A percentile compares a stretch with the other conserved stretches of the same genome.
phyloP scores from a whole-genome alignment of 306 rosid genomes.

The Spatholobus suberectus region DNA sequence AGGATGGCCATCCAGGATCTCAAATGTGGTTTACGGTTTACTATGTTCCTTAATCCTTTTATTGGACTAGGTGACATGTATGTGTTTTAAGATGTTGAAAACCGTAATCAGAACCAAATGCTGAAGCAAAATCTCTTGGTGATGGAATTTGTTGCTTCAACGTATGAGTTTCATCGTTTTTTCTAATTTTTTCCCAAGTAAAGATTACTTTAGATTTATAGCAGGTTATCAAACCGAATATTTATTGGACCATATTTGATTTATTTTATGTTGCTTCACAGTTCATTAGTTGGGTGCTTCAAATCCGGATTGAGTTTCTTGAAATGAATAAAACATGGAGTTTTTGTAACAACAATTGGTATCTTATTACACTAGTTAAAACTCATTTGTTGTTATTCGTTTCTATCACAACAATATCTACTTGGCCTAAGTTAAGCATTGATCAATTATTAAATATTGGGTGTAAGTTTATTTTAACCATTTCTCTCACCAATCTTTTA shows the following conservation, averaged over 20 bases:
- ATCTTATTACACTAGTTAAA: background rate
- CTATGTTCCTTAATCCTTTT: background rate
- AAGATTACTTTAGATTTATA: background rate
- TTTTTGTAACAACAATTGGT: background rate
- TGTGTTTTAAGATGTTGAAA: background rate
- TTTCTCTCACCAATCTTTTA: background rate
- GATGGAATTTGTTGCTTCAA: background rate
- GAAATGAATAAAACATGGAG: background rate
- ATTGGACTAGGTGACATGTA: background rate
- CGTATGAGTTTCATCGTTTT: background rate
- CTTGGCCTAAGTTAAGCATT: background rate
- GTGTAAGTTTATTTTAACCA: background rate
- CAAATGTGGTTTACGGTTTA: constrained; percentile 22
- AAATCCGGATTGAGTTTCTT: background rate
- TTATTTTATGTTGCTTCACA: background rate
- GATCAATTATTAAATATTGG: background rate
- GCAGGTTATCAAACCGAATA: background rate
- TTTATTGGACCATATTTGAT: background rate
- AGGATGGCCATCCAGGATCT: background rate
- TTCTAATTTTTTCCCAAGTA: background rate
- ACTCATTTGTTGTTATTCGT: background rate
- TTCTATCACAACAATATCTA: background rate
- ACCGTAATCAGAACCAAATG: background rate
- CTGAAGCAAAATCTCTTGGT: background rate
- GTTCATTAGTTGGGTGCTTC: background rate